Percentiles rank a stretch among this genome's conserved stretches.
phyloP scores from a whole-genome alignment of 2,329 filamentous ascomycete genomes.

The Fusarium zealandicum region DNA sequence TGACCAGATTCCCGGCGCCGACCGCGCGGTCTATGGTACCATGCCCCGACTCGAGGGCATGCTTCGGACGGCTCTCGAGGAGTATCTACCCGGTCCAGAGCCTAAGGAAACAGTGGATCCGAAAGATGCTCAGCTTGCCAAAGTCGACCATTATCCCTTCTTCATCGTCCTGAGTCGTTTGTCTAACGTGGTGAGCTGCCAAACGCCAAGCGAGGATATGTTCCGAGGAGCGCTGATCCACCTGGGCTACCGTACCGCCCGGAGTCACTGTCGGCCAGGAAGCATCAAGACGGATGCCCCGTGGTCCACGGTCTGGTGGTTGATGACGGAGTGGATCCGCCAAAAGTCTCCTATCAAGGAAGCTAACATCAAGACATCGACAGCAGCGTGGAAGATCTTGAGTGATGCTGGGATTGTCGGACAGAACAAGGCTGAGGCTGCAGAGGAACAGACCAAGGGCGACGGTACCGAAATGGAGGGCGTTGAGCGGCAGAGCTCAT shows the following conservation, averaged over 20 bases:
- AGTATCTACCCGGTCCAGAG: conserved; percentile 56
- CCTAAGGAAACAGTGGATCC: conserved; percentile 47
- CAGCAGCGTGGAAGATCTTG: conserved; percentile 75
- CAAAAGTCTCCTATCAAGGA: conserved; percentile 82
- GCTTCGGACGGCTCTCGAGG: conserved; percentile 87
- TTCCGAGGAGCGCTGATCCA: conserved; percentile 82
- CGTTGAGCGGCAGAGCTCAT: conserved; percentile 41
- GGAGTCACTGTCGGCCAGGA: conserved; percentile 88
- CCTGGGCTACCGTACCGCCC: conserved; percentile 81
- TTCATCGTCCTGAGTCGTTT: conserved; percentile 81
- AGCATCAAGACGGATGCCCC: conserved; percentile 94
- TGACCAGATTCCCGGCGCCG: conserved; percentile 70
- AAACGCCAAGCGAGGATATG: conserved; percentile 79
- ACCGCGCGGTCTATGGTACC: conserved; percentile 78
- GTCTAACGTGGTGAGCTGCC: conserved; percentile 78
- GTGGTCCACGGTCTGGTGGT: conserved; percentile 88
- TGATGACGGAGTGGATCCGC: conserved; percentile 90
- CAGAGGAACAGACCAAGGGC: conserved; percentile 22
- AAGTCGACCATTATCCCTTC: conserved; percentile 80
- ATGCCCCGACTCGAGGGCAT: conserved; percentile 85
- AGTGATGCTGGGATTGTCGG: conserved; percentile 47
- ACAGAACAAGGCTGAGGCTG: conserved; percentile 42
- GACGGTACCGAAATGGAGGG: conserved; percentile 50
- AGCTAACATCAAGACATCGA: conserved; percentile 72
- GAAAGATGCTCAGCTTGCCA: conserved; percentile 62